phyloP scores from a whole-genome alignment of 345 rosid species.

The Nephelium lappaceum region DNA sequence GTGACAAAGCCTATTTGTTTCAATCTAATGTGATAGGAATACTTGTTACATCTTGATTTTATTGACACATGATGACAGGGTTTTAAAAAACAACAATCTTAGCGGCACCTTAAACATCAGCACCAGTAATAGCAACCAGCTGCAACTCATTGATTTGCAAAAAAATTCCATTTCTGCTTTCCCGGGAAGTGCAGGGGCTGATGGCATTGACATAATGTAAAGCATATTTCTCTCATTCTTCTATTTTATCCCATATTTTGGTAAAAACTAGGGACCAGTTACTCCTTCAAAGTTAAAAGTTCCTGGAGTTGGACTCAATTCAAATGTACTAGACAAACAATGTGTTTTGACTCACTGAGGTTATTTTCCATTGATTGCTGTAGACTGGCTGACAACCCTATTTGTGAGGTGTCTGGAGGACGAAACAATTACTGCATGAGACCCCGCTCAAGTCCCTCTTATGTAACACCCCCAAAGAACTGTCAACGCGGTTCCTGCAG shows the following conservation, averaged over 20 bases:
- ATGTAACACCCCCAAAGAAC: constrained; percentile 40
- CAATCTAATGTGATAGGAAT: not conserved
- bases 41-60: not conserved
- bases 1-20: not conserved
- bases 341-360: not conserved
- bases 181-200: constrained; percentile 3
- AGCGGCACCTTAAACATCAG: constrained; percentile 58
- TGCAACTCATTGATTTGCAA: constrained; percentile 60
- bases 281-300: not conserved
- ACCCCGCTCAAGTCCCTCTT: constrained; percentile 24
- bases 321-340: not conserved
- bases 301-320: not conserved
- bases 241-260: not conserved
- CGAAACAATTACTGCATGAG: constrained; percentile 37
- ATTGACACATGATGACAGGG: constrained; percentile 34
- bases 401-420: constrained; percentile 48
- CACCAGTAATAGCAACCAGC: constrained; percentile 37
- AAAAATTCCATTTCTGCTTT: constrained; percentile 40
- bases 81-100: constrained; percentile 47
- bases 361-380: not conserved
- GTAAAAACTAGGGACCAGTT: not conserved
- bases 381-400: constrained; percentile 69
- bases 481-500: constrained; percentile 44
- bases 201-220: constrained; percentile 50
- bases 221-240: not conserved